These are phyloP conservation scores for Colletotrichum phormii DNA, from an alignment of 2,329 filamentous ascomycete species.

Conservation along the genomic window DNA sequence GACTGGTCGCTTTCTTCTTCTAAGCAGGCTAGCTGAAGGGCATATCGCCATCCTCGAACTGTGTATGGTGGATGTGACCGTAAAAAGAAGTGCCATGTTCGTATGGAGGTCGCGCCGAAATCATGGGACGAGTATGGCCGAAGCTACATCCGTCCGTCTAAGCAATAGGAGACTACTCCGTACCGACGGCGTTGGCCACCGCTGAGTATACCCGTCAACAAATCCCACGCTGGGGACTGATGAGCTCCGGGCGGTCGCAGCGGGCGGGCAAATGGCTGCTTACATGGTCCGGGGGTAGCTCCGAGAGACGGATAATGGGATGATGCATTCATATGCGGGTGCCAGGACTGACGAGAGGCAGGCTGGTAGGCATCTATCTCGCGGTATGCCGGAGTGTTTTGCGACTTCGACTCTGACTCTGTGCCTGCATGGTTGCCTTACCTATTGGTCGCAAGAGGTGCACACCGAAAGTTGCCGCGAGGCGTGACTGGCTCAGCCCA, in stretches of 20 bases:
- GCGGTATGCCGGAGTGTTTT: not conserved
- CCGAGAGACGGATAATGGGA: not conserved
- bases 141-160: not conserved
- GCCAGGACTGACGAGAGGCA: not conserved
- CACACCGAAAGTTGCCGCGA: not conserved
- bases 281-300: not conserved
- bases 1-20: not conserved
- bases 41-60: not conserved
- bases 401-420: not conserved
- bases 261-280: not conserved
- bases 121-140: not conserved
- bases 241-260: not conserved
- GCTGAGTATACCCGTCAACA: not conserved
- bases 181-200: not conserved
- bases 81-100: not conserved
- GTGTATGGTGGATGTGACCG: not conserved
- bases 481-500: not conserved
- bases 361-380: not conserved
- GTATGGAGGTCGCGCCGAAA: not conserved
- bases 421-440: constrained; percentile 2
- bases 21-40: not conserved
- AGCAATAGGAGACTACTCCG: not conserved
- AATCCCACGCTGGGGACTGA: not conserved
- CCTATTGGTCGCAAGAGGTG: not conserved
- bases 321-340: not conserved